Evolutionary conservation across 371 early-diverging fungal species (phyloP).

Genomic region (Hamiltosporidium tvaerminnensis): DNA sequence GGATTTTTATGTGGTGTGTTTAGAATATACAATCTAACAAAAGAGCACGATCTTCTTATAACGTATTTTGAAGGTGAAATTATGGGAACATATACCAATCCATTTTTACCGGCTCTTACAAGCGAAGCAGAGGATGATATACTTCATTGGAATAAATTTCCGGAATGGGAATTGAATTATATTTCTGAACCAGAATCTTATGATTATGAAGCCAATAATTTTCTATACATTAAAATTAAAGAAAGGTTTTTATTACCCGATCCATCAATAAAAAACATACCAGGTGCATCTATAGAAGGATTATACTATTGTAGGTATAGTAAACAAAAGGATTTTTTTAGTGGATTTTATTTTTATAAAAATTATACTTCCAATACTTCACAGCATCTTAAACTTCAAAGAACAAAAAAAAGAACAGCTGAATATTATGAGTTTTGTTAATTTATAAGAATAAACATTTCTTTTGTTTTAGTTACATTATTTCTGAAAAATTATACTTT

Average conservation of each 20-base stretch:
- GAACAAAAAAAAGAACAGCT: too few relatives aligned
- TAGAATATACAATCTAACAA: conserved; percentile 21
- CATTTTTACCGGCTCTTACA: too few relatives aligned
- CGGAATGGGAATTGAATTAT: conserved; percentile 12
- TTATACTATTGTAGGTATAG: conserved; percentile 29
- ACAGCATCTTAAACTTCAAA: too few relatives aligned
- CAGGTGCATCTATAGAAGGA: conserved; percentile 33
- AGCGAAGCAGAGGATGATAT: conserved; percentile 1
- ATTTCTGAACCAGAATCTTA: not conserved
- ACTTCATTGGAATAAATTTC: conserved; percentile 15
- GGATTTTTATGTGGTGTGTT: conserved; percentile 22
- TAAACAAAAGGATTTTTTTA: conserved; percentile 25
- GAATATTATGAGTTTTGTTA: too few relatives aligned
- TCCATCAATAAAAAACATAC: conserved; percentile 12
- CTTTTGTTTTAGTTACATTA: too few relatives aligned
- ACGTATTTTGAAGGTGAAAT: conserved; percentile 26
- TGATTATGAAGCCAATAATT: conserved; percentile 3
- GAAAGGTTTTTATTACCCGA: conserved; percentile 29
- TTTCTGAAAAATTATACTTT: too few relatives aligned
- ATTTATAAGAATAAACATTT: too few relatives aligned
- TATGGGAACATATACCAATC: not conserved
- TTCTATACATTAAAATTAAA: conserved; percentile 24
- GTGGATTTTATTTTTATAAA: conserved; percentile 26
- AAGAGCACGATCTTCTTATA: conserved; percentile 11
- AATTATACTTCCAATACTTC: not conserved